Evolutionary conservation across 1,284 basidiomycete species (phyloP), one percentile per base, ranked within the genome.

Genomic region (Bjerkandera adusta): DNA sequence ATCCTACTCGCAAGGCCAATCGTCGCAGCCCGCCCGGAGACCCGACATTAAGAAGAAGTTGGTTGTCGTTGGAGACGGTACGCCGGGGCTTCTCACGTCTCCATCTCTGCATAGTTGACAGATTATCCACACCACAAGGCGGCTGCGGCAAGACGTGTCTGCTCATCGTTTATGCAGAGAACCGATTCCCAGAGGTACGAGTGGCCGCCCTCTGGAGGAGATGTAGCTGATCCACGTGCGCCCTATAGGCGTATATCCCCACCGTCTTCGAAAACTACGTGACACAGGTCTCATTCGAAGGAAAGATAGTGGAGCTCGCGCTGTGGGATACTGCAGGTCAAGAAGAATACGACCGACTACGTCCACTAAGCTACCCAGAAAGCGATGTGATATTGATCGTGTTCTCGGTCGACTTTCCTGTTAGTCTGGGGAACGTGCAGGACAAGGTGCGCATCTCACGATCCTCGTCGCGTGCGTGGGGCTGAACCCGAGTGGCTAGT

Each of bases 191-290:
- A 41, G 94, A 97, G 82, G 94, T 96, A 70, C 63, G 71, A 60
- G 21, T 41, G 33, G 15, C 34, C 24, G 36, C 16, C 33, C 27
- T 51, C 54, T 40, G 36, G 26, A 50, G 40, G 47, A 42, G 46
- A 38, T 42, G 24, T 21, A 22, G 20, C 36, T 41, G 27, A 24
- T 21, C 41, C n/a, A 47, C 35, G 36, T 42, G 25, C 29, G 16
- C 21, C 45, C 30, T 37, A 25, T 68, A 97, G 93, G 85, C 92
- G 48, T 98, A 98, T 69, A 89, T 98, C 53, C 95, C 96, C 20
- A 99, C 95, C 16, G 95, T 99, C 6, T 99, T 99, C 65, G 96
- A 99, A 69, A 97, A 95, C 78, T 90, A 94, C 61, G 90, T 97
- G 48, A 96, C 95, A 8, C 83, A 89, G 58, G 86, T 97, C 42